phyloP scores from a whole-genome alignment of 805 yeast species.

The Zygoascus ofunaensis region DNA sequence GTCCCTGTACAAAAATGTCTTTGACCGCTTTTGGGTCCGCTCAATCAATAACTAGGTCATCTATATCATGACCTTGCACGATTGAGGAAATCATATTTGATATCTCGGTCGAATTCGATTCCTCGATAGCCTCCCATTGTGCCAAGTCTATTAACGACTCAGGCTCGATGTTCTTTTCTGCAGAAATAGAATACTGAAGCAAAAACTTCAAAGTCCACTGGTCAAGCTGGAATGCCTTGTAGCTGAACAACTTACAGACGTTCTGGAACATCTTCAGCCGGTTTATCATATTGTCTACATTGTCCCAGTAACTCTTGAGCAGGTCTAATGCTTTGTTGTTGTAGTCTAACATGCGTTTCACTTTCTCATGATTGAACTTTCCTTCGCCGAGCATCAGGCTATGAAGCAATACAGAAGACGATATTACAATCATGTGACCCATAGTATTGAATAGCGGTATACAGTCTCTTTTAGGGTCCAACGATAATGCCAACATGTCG shows the following conservation, averaged over 20 bases:
- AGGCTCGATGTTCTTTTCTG: neutral
- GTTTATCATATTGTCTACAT: slow-evolving; percentile 2
- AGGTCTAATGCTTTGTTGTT: slow-evolving; percentile 5
- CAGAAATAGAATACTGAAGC: slow-evolving; percentile 5
- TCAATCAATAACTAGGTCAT: no score
- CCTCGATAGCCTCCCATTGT: neutral
- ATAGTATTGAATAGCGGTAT: slow-evolving; percentile 6
- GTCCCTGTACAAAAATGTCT: no score
- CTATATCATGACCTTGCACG: neutral
- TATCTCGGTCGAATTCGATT: neutral
- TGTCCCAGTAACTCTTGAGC: slow-evolving; percentile 3
- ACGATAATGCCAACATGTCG: neutral
- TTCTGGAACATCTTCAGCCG: slow-evolving; percentile 8
- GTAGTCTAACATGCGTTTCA: slow-evolving; percentile 1
- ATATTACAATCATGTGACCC: slow-evolving; percentile 7
- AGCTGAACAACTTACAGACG: slow-evolving; percentile 7
- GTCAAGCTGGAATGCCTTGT: slow-evolving; percentile 6
- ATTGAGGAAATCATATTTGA: neutral
- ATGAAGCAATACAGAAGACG: slow-evolving; percentile 7
- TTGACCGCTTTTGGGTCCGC: no score
- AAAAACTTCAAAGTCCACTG: slow-evolving; percentile 7
- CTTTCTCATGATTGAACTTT: neutral
- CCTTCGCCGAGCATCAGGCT: slow-evolving; percentile 3
- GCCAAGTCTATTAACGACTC: neutral
- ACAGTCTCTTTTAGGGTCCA: neutral